Conservation (phyloP, 768 basidiomycete species). For the Grammothele lineata region DNA sequence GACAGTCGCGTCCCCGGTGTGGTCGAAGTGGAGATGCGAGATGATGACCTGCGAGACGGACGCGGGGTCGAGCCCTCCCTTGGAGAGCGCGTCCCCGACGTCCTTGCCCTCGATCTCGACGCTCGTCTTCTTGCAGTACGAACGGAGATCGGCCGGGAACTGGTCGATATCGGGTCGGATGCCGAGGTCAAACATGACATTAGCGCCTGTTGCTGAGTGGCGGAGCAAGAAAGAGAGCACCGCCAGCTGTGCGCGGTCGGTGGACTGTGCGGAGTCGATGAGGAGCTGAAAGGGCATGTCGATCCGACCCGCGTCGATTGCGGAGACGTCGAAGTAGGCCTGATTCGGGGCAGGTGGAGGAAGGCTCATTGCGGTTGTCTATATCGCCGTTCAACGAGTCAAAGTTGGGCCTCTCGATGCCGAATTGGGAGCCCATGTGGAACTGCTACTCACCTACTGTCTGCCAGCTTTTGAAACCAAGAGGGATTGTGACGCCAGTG, state of each 20-base stretch:
- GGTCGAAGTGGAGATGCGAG: constrained; percentile 54
- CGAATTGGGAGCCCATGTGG: no score
- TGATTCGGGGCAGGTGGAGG: constrained; percentile 40
- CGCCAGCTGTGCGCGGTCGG: constrained; percentile 31
- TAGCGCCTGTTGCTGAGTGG: constrained; percentile 34
- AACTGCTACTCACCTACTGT: no score
- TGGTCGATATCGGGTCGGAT: constrained; percentile 36
- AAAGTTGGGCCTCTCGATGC: no score
- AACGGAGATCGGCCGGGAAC: constrained; percentile 35
- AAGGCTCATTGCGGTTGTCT: constrained; percentile 30
- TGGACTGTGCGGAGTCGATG: constrained; percentile 28
- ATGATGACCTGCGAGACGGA: constrained; percentile 43
- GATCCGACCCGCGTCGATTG: constrained; percentile 48
- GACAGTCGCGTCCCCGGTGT: constrained; percentile 41
- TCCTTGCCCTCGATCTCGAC: constrained; percentile 13
- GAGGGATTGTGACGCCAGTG: no score
- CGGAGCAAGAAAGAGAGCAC: constrained; percentile 49
- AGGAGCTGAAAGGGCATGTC: constrained; percentile 34
- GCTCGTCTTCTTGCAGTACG: constrained; percentile 20
- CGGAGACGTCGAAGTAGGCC: constrained; percentile 51
- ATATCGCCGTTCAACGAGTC: no score
- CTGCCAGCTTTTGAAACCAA: no score
- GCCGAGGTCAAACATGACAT: constrained; percentile 52
- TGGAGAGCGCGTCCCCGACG: constrained; percentile 43
- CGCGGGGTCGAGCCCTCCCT: constrained; percentile 42